Conservation (phyloP, 257 asterid species). For the Nicotiana attenuata region DNA sequence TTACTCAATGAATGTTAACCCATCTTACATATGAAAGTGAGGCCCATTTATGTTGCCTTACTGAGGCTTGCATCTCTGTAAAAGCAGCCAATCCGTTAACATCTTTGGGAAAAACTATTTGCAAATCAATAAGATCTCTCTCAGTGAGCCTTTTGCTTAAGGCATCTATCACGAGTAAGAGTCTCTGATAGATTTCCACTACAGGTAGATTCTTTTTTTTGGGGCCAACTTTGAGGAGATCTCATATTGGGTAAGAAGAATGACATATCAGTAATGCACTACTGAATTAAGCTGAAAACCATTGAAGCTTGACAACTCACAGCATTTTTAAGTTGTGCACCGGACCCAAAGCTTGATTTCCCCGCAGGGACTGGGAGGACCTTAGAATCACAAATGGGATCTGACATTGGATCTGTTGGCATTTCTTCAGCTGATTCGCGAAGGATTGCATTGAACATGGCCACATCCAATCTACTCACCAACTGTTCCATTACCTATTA, state of each 20-base stretch:
- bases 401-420: constrained; percentile 94
- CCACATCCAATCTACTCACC: constrained; percentile 80
- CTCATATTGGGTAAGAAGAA: background rate
- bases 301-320: constrained; percentile 39
- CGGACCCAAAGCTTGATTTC: constrained; percentile 78
- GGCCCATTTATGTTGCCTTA: background rate
- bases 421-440: constrained; percentile 75
- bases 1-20: background rate
- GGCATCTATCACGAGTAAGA: background rate
- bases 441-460: constrained; percentile 94
- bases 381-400: constrained; percentile 71
- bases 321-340: constrained; percentile 84
- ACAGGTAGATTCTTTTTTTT: background rate
- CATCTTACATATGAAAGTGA: background rate
- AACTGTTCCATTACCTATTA: constrained; percentile 86
- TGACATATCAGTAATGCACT: background rate
- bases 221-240: background rate
- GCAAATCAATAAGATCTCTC: background rate
- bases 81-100: background rate
- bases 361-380: constrained; percentile 89
- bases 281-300: background rate
- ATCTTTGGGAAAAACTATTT: background rate
- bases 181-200: background rate
- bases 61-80: background rate
- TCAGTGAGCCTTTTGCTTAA: background rate